Evolutionary conservation across 2,329 filamentous ascomycete genomes (phyloP), one percentile per base, ranked within the genome.

Genomic region (Curvularia eragrostidis): DNA sequence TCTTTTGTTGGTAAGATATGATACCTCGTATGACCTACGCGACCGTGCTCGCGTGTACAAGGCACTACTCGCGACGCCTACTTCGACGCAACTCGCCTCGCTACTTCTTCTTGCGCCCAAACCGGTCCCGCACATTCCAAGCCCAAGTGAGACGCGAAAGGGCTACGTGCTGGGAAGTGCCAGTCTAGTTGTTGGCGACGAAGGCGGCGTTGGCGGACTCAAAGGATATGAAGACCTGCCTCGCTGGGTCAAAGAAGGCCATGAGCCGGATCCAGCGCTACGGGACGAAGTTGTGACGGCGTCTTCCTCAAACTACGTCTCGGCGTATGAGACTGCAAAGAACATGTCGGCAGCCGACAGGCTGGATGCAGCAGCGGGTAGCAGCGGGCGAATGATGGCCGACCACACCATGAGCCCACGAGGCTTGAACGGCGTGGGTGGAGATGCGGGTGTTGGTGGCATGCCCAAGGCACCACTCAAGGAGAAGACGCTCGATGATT

Each of bases 91-190:
- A 75, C 85, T 99, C 15, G 95, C 95, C 2, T 93, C 90, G 0
- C 83, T 99, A 13, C 90, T 98, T 75, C 87, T 99, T 0, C 85
- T 98, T 1, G 95, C 95, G 0, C 93, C 95, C 0, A 99, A 99
- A 74, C 94, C 95, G 0, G 92, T 95, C 0, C 95, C 95, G 0
- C 91, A 96, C 59, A 90, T 91, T 0, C 93, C 93, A 0, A 96
- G 91, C 58, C 95, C 95, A 0, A 96, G 91, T 0, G 93, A 97
- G 73, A 88, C 86, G 2, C 86, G 93, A 32, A 91, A 89, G 63
- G 89, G 87, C 0, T 89, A 94, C 56, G 82, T 89, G 1, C 83
- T 99, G 0, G 95, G 95, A 10, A 95, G 91, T 2, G 87, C 94
- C 1, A 94, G 92, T 15, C 84, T 98, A 0, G 90, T 97, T 0